phyloP scores from a whole-genome alignment of 164 flowering plant genomes.

The Annona cherimola region DNA sequence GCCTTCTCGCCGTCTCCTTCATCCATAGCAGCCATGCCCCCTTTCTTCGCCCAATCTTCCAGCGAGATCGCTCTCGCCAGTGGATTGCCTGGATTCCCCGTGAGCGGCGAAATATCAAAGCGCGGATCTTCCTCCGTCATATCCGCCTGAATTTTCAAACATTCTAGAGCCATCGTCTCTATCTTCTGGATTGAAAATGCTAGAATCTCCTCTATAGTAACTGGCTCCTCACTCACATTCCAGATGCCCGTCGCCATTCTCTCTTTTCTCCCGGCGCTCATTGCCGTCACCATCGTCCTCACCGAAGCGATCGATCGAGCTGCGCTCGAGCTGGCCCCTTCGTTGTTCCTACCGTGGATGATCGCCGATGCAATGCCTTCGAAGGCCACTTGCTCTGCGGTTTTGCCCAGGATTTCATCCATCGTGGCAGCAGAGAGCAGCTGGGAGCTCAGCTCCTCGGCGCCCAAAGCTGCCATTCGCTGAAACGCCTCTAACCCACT shows the following conservation, averaged over 20 bases:
- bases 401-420: slow-evolving; percentile 78
- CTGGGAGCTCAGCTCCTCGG: slow-evolving; percentile 52
- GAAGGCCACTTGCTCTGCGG: slow-evolving; percentile 90
- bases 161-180: slow-evolving; percentile 71
- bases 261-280: slow-evolving; percentile 65
- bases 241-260: slow-evolving; percentile 77
- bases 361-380: slow-evolving; percentile 93
- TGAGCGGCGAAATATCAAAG: slow-evolving; percentile 63
- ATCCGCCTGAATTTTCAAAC: slow-evolving; percentile 78
- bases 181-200: slow-evolving; percentile 84
- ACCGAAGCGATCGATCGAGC: slow-evolving; percentile 66
- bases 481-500: slow-evolving; percentile 73
- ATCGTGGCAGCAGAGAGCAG: slow-evolving; percentile 55
- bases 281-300: slow-evolving; percentile 61
- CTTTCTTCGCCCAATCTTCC: slow-evolving; percentile 53
- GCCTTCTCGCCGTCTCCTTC: neutral
- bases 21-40: slow-evolving; percentile 11
- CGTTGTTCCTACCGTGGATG: slow-evolving; percentile 76
- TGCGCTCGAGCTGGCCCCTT: slow-evolving; percentile 91
- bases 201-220: slow-evolving; percentile 61
- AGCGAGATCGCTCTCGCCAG: slow-evolving; percentile 47
- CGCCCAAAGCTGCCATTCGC: slow-evolving; percentile 57
- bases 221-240: slow-evolving; percentile 56
- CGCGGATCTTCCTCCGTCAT: slow-evolving; percentile 88
- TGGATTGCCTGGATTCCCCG: slow-evolving; percentile 20